Base-by-base conservation (phyloP, 2,329 filamentous ascomycete genomes). In the Fusarium mexicanum region DNA sequence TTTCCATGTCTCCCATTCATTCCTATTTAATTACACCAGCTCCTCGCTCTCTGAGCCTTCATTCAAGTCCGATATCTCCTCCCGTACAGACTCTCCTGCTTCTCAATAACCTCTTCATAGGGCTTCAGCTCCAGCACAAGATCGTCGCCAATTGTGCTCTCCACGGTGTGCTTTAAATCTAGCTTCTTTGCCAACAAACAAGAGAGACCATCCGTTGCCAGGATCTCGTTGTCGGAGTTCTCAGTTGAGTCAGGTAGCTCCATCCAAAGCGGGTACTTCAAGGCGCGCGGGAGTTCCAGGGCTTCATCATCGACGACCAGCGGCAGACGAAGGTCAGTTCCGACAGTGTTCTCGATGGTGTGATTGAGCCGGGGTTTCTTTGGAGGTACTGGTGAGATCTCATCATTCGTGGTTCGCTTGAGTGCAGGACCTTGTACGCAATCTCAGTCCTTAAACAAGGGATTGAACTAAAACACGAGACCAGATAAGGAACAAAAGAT, bases 291-390 rank as follows among this genome's bases (percentile, higher is more conserved):
- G 3, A 50, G 29, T 3, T n/a, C 47, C 22, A n/a, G 10, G 1
- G 29, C 29, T 10, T 50, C 16, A 50, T 50, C 22, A 0, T 18
- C 13, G 3, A n/a, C 2, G 16, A 50, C 5, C 11, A 33, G 14
- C 2, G 22, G 20, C 8, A n/a, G 7, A 1, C 22, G 13, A 50
- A 33, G 0, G 0, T 50, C 47, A 18, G 29, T 3, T 3, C 16
- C 7, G 3, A 5, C 7, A 2, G 29, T 50, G 11, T 50, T 9
- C 3, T 33, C 16, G 2, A 18, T 10, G 4, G 5, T 18, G 1
- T 33, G 47, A 1, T 6, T 3, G 14, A 48, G 26, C 2, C 3
- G 22, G 1, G 29, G 16, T 2, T 50, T 33, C 22, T 31, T 50
- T 3, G 5, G 29, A 3, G 11, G 14, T 0, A 2, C 47, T 13